A percentile compares a stretch with the other conserved stretches of the same genome.
Evolutionary conservation across 176 grass and related monocot species (phyloP).

Genomic region (Carex cristatella): DNA sequence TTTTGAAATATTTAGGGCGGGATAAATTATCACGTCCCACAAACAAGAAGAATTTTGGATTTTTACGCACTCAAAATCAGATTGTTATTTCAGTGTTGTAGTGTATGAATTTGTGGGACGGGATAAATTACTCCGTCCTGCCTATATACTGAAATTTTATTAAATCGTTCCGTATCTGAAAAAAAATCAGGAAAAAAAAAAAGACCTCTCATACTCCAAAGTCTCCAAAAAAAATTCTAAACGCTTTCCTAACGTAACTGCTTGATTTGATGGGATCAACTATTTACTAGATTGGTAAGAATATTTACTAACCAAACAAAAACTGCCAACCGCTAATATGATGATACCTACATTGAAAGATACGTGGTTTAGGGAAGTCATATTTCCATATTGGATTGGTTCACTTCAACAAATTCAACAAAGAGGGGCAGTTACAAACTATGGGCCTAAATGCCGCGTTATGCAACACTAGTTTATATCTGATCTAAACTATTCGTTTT

Average conservation of each 20-base stretch:
- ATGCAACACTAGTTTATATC: no score
- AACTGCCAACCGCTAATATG: slow-evolving; percentile 3
- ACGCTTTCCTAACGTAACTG: neutral
- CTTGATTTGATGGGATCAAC: neutral
- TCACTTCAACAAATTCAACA: neutral
- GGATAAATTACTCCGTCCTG: no score
- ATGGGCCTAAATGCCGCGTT: neutral
- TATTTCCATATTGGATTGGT: neutral
- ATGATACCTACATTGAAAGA: neutral
- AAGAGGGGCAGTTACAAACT: neutral
- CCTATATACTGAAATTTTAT: no score
- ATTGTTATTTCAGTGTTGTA: no score
- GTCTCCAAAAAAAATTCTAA: neutral
- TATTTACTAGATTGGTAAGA: neutral
- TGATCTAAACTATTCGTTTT: no score
- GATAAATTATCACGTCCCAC: no score
- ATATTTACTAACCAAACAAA: neutral
- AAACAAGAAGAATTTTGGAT: no score
- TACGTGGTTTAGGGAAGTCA: neutral
- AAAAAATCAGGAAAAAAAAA: no score
- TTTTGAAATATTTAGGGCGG: no score
- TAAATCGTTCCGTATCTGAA: no score
- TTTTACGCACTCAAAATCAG: no score
- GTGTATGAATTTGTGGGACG: no score
- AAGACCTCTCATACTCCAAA: neutral